These are phyloP conservation scores for Candida neerlandica DNA, from an alignment of 1,139 yeast species.

Conservation along the genomic window DNA sequence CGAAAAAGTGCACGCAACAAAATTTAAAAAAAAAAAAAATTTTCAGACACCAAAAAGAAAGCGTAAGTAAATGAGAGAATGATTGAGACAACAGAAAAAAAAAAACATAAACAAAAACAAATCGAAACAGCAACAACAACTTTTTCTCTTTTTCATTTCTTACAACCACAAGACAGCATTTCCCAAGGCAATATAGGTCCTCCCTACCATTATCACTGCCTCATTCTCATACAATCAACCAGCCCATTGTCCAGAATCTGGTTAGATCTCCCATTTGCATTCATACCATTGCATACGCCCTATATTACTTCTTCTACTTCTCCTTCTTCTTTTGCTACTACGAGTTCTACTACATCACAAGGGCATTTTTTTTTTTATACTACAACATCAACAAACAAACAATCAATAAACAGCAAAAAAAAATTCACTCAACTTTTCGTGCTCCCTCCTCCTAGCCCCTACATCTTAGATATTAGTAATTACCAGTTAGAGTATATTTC, in stretches of 20 bases:
- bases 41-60: not conserved
- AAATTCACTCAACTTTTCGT: not conserved
- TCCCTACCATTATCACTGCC: too few relatives aligned
- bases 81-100: not conserved
- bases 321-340: not conserved
- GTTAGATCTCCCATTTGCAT: too few relatives aligned
- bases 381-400: conserved; percentile 1
- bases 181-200: too few relatives aligned
- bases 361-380: not conserved
- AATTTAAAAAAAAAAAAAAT: not conserved
- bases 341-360: not conserved
- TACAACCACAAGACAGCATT: conserved; percentile 1
- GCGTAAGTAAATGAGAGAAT: too few relatives aligned
- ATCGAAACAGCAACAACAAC: conserved; percentile 4
- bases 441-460: too few relatives aligned
- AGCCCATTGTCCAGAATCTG: not conserved
- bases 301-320: not conserved
- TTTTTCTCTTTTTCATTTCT: not conserved
- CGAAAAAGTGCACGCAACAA: not conserved
- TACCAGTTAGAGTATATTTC: not conserved
- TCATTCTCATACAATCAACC: not conserved
- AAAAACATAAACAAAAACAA: conserved; percentile 4
- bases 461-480: not conserved
- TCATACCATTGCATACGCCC: not conserved
- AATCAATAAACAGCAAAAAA: not conserved